Conservation (phyloP, 2,329 filamentous ascomycete genomes). For the Diplodia intermedia region DNA sequence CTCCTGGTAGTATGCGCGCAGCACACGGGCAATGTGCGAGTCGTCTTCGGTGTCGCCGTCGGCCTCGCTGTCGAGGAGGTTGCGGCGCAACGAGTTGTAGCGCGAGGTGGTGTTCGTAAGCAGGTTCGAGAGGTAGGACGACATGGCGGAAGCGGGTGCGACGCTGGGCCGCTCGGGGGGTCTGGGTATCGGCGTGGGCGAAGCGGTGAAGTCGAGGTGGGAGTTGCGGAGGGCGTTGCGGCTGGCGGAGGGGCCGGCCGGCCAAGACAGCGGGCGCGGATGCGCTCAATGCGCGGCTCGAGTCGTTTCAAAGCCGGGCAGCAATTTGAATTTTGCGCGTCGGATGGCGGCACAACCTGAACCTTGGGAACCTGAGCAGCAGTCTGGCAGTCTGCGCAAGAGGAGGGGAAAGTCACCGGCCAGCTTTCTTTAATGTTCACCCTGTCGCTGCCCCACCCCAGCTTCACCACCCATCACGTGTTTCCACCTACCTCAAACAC, state of each 20-base stretch:
- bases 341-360: background rate
- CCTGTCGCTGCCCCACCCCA: background rate
- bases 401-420: background rate
- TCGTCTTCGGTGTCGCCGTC: slow-evolving; percentile 75
- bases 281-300: slow-evolving; percentile 23
- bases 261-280: slow-evolving; percentile 26
- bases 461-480: slow-evolving; percentile 27
- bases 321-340: slow-evolving; percentile 11
- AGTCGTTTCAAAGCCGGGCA: slow-evolving; percentile 7
- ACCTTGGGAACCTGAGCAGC: background rate
- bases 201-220: slow-evolving; percentile 23
- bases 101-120: slow-evolving; percentile 63
- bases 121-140: slow-evolving; percentile 81
- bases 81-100: slow-evolving; percentile 65
- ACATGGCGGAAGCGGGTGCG: slow-evolving; percentile 43
- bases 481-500: slow-evolving; percentile 17
- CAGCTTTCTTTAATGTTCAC: slow-evolving; percentile 22
- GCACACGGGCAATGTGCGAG: slow-evolving; percentile 90
- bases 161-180: slow-evolving; percentile 11
- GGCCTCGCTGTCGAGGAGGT: slow-evolving; percentile 68
- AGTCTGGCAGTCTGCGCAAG: background rate
- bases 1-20: slow-evolving; percentile 91
- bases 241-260: slow-evolving; percentile 26
- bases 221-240: slow-evolving; percentile 20
- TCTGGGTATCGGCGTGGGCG: slow-evolving; percentile 3